These are phyloP conservation scores for Nidula microcarpa DNA, from an alignment of 768 basidiomycete species.

Conservation along the genomic window DNA sequence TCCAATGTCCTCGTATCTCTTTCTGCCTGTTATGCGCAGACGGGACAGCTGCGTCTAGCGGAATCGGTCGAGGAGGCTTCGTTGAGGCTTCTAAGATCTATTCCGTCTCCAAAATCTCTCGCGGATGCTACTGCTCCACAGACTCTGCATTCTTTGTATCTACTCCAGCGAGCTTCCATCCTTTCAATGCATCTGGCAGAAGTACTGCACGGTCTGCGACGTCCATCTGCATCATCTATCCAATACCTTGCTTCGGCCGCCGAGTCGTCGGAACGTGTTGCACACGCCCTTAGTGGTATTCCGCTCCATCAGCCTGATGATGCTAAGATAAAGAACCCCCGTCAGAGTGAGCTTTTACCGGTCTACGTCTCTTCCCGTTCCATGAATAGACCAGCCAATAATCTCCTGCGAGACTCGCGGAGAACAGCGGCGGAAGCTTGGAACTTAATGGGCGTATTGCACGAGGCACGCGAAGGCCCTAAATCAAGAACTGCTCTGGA, in stretches of 20 bases:
- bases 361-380: slow-evolving; percentile 42
- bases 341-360: slow-evolving; percentile 31
- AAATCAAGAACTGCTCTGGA: slow-evolving; percentile 40
- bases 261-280: slow-evolving; percentile 65
- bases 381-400: slow-evolving; percentile 52
- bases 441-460: slow-evolving; percentile 67
- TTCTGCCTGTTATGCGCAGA: slow-evolving; percentile 65
- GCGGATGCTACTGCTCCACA: slow-evolving; percentile 49
- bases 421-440: slow-evolving; percentile 73
- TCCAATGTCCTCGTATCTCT: slow-evolving; percentile 63
- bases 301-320: slow-evolving; percentile 29
- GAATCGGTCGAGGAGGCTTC: slow-evolving; percentile 52
- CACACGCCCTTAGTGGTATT: slow-evolving; percentile 44
- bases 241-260: slow-evolving; percentile 60
- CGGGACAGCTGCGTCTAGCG: slow-evolving; percentile 53
- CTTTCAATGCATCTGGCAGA: slow-evolving; percentile 73
- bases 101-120: slow-evolving; percentile 42
- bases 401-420: slow-evolving; percentile 65
- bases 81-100: slow-evolving; percentile 51
- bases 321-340: slow-evolving; percentile 18
- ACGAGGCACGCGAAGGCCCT: slow-evolving; percentile 39
- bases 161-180: slow-evolving; percentile 73
- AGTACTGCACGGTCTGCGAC: slow-evolving; percentile 52
- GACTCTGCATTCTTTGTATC: slow-evolving; percentile 58
- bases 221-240: slow-evolving; percentile 41